These are phyloP conservation scores for Grosmannia huntii DNA, from an alignment of 2,329 filamentous ascomycete genomes.

Conservation along the genomic window DNA sequence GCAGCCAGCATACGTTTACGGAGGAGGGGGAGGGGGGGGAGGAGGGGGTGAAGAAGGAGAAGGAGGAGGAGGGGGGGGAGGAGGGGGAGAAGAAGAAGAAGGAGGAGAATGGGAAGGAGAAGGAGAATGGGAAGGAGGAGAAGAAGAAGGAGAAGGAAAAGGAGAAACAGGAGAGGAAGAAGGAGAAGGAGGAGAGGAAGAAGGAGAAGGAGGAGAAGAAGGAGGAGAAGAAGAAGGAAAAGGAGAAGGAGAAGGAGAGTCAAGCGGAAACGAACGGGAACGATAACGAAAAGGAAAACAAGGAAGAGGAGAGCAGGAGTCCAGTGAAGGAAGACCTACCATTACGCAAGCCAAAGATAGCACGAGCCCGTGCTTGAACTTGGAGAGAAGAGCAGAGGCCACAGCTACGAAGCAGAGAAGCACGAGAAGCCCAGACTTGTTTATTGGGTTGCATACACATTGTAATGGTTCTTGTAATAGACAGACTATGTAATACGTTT, in stretches of 20 bases:
- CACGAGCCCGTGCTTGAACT: no score
- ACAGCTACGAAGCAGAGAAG: no score
- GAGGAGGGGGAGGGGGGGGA: slow-evolving; percentile 6
- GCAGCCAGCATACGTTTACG: slow-evolving; percentile 30
- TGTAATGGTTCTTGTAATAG: no score
- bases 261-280: no score
- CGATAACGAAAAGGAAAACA: background rate
- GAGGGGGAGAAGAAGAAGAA: background rate
- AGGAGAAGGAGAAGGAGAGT: no score
- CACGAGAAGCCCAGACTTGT: no score
- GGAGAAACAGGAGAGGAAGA: background rate
- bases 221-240: background rate
- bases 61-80: background rate
- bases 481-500: no score
- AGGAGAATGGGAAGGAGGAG: background rate
- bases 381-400: no score
- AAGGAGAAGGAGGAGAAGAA: background rate
- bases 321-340: background rate
- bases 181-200: background rate
- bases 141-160: background rate
- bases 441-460: no score
- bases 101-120: background rate
- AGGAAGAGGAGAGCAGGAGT: background rate
- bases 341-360: background rate
- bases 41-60: background rate